phyloP scores from a whole-genome alignment of 805 yeast genomes.

The Candida suzukii region DNA sequence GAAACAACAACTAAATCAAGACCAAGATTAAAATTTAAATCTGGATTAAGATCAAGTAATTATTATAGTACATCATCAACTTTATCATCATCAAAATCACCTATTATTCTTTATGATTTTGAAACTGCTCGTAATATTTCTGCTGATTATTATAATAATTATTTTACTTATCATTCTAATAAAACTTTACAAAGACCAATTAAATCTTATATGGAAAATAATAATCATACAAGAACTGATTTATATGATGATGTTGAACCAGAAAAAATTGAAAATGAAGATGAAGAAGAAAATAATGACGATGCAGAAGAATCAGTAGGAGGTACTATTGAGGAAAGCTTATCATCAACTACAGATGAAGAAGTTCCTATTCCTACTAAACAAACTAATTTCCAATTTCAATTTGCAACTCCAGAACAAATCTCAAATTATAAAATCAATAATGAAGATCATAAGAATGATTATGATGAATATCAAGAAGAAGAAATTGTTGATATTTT shows the following conservation, averaged over 20 bases:
- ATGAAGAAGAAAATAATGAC: no score
- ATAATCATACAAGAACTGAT: background rate
- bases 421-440: slow-evolving; percentile 2
- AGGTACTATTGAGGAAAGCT: no score
- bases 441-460: background rate
- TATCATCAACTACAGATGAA: no score
- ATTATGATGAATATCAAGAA: background rate
- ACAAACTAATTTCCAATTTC: slow-evolving; percentile 6
- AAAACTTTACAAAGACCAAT: background rate
- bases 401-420: slow-evolving; percentile 17
- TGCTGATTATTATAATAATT: background rate
- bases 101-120: no score
- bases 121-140: background rate
- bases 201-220: background rate
- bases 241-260: no score
- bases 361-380: background rate
- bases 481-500: background rate
- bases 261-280: background rate
- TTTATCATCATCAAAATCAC: no score
- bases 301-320: no score
- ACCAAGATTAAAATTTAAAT: background rate
- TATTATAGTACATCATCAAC: no score
- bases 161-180: background rate
- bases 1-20: background rate
- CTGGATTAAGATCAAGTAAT: no score